Conservation (phyloP, 2,329 filamentous ascomycete species). For the Fusarium sp. region DNA sequence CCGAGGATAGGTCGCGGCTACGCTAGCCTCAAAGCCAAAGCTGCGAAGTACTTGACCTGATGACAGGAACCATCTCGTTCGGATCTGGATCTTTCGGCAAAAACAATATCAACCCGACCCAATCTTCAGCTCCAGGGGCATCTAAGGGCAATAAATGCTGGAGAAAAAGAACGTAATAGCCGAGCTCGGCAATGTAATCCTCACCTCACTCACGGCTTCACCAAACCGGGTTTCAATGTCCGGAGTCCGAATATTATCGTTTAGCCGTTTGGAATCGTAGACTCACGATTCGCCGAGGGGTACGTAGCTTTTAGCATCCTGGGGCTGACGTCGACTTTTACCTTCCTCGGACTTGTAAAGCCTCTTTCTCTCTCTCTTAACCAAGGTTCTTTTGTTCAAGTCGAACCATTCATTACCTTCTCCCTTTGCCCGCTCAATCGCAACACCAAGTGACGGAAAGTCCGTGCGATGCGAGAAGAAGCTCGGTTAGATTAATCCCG, state of each 20-base stretch:
- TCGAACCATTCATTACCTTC: not conserved
- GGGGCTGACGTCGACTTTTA: not conserved
- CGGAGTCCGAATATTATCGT: constrained; percentile 21
- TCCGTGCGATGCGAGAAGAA: constrained; percentile 37
- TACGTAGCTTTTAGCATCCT: not conserved
- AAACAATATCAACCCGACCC: not conserved
- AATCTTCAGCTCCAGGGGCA: not conserved
- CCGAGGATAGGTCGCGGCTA: not conserved
- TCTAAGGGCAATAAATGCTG: not conserved
- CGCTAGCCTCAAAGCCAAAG: not conserved
- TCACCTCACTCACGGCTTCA: not conserved
- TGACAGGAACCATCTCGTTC: not conserved
- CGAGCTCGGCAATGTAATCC: constrained; percentile 10
- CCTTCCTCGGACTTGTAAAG: not conserved
- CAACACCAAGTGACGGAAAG: constrained; percentile 3
- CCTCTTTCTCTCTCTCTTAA: not conserved
- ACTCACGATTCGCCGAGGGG: not conserved
- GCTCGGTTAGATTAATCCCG: constrained; percentile 36
- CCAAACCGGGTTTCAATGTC: constrained; percentile 27
- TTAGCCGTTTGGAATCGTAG: not conserved
- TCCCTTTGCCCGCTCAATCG: not conserved
- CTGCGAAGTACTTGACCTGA: not conserved
- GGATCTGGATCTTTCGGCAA: not conserved
- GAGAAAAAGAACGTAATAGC: not conserved
- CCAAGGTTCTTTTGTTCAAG: not conserved